Evolutionary conservation across 306 rosid species (phyloP), one percentile per base, ranked within the genome.

Genomic region (Corylus heterophylla): DNA sequence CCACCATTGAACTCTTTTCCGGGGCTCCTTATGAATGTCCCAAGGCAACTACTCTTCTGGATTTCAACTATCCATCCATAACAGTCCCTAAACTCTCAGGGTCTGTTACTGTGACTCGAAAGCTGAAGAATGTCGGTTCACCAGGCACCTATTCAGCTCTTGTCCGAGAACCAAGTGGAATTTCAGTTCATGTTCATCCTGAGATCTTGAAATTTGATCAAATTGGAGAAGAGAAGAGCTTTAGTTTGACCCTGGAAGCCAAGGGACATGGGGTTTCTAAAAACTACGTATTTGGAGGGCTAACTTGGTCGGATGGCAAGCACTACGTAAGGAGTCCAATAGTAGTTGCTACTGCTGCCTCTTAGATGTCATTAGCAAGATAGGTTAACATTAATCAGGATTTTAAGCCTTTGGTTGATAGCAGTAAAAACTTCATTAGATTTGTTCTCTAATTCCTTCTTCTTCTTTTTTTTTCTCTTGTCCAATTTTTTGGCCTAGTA

Each of bases 21-120:
- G 81, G 61, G 3, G 27, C 29, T 2, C 54, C 50, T 8, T 69
- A 81, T 68, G 54, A 61, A 13, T 93, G 89, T 31, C 88, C 90
- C 18, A 1, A 72, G 27, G 59, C 68, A 3, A 74, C 73, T 16
- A 79, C 54, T n/a, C 68, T 89, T 51, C 1, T 86, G 66, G 84
- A 93, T 79, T 89, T 89, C 81, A 93, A 93, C 86, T 91, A 91
- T 81, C 97, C 98, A 39, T 47, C 97, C n/a, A 77, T 93, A 0
- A 55, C 88, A 29, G 81, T 90, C 44, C 90, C 93, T 3, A n/a
- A 70, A 31, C 79, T 89, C 16, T 48, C 64, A 9, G 85, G 85
- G 2, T 74, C 82, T 17, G 88, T 83, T n/a, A 84, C 83, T 8
- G 73, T 91, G 29, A 82, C 82, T 0, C 58, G 98, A 22, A 88